These are phyloP conservation scores for Pinus albicaulis DNA, from an alignment of 75 land plant species.

Conservation along the genomic window DNA sequence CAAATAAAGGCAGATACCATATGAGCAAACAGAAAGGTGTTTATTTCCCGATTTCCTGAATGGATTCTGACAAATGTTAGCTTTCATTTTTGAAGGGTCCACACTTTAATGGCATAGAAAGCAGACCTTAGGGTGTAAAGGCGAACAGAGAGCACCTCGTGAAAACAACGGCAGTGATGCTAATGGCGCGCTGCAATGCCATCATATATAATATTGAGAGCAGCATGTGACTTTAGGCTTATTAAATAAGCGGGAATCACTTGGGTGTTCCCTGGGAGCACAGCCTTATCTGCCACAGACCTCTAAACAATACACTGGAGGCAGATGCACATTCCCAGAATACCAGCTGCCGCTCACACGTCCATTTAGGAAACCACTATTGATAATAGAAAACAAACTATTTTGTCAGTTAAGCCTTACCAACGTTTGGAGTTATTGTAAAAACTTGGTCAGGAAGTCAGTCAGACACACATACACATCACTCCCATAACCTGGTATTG, in stretches of 20 bases:
- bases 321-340: neutral
- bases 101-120: slow-evolving; percentile 9
- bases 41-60: neutral
- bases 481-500: neutral
- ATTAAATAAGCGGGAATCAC: neutral
- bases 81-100: neutral
- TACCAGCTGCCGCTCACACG: neutral
- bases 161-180: neutral
- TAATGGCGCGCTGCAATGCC: neutral
- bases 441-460: neutral
- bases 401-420: slow-evolving; percentile 4
- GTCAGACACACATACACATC: too few species aligned
- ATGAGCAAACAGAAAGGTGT: slow-evolving; percentile 2
- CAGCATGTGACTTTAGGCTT: slow-evolving; percentile 6
- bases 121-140: neutral
- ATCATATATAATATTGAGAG: slow-evolving; percentile 1
- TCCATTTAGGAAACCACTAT: neutral
- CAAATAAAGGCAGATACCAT: neutral
- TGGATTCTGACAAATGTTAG: slow-evolving; percentile 1
- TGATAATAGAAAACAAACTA: neutral
- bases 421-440: slow-evolving; percentile 6
- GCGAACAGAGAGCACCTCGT: slow-evolving; percentile 4
- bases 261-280: slow-evolving; percentile 10
- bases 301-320: slow-evolving; percentile 4
- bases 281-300: slow-evolving; percentile 10